Conservation (phyloP, 805 yeast species). For the Sugiyamaella smithiae region DNA sequence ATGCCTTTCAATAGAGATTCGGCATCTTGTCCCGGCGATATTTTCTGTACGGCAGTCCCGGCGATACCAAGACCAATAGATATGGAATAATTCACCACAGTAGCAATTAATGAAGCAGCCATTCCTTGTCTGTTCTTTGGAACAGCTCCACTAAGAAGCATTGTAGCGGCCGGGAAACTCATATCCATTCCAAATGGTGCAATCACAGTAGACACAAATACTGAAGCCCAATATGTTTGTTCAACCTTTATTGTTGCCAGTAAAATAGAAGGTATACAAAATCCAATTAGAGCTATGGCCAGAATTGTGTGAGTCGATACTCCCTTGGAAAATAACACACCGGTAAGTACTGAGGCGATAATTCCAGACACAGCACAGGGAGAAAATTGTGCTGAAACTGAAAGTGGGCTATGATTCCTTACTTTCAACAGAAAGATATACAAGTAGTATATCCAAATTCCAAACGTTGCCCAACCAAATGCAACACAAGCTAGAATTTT, state of each 20-base stretch:
- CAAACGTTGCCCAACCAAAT: slow-evolving; percentile 77
- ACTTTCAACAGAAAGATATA: slow-evolving; percentile 51
- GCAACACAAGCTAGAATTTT: slow-evolving; percentile 51
- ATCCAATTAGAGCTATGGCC: slow-evolving; percentile 47
- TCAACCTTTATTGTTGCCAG: slow-evolving; percentile 41
- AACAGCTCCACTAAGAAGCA: slow-evolving; percentile 55
- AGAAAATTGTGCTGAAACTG: slow-evolving; percentile 44
- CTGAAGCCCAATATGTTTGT: slow-evolving; percentile 57
- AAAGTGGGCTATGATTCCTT: slow-evolving; percentile 47
- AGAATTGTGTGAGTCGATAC: slow-evolving; percentile 8
- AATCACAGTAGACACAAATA: slow-evolving; percentile 54
- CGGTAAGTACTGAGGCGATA: slow-evolving; percentile 11
- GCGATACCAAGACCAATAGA: slow-evolving; percentile 70
- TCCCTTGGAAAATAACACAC: slow-evolving; percentile 1
- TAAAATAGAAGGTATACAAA: slow-evolving; percentile 48
- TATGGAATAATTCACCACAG: slow-evolving; percentile 68
- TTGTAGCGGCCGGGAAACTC: slow-evolving; percentile 71
- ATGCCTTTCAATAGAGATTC: slow-evolving; percentile 43
- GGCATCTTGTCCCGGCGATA: slow-evolving; percentile 19
- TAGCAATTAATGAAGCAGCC: slow-evolving; percentile 70
- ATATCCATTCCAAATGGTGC: slow-evolving; percentile 74
- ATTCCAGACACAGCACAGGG: slow-evolving; percentile 31
- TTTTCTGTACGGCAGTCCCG: slow-evolving; percentile 55
- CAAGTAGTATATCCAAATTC: slow-evolving; percentile 66
- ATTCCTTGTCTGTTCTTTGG: slow-evolving; percentile 69